Percentiles rank a stretch among this genome's conserved stretches.
These are phyloP conservation scores for Toxoplasma gondii DNA, from an alignment of 169 alveolate genomes.

Conservation along the genomic window DNA sequence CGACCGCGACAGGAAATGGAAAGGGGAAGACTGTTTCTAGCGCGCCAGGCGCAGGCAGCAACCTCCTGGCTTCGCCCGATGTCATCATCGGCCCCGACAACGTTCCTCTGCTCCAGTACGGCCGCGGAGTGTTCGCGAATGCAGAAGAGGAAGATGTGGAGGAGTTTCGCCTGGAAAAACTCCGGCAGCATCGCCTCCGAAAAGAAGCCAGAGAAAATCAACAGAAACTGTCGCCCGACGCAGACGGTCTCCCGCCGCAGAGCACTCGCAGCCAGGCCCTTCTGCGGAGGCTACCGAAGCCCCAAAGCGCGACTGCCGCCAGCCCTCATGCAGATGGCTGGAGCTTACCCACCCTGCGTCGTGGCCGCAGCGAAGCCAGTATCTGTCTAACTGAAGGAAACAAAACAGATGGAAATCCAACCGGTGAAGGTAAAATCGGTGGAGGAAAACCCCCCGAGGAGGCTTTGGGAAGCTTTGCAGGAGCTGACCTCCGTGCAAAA, in stretches of 20 bases:
- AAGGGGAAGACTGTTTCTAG: neutral
- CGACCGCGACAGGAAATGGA: neutral
- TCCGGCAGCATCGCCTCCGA: conserved; percentile 10
- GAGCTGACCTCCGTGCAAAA: no score
- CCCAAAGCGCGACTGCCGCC: conserved; percentile 7
- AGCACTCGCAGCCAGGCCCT: neutral
- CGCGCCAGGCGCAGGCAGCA: neutral
- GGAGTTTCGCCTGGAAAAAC: neutral
- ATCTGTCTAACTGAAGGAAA: neutral
- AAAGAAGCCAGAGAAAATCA: neutral
- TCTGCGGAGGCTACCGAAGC: conserved; percentile 30
- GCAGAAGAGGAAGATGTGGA: conserved; percentile 9
- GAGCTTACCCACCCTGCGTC: neutral
- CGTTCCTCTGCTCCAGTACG: conserved; percentile 32
- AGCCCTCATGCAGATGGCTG: neutral
- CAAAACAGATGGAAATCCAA: no score
- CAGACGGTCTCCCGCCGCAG: neutral
- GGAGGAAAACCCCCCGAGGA: no score
- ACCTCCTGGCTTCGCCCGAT: neutral
- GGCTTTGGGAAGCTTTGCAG: no score
- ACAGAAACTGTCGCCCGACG: neutral
- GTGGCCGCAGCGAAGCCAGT: neutral
- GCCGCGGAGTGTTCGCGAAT: neutral
- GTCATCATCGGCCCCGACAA: conserved; percentile 9
- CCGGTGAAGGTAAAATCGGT: no score